phyloP scores from a whole-genome alignment of 441 rosid genomes.

The Populus hybrid region DNA sequence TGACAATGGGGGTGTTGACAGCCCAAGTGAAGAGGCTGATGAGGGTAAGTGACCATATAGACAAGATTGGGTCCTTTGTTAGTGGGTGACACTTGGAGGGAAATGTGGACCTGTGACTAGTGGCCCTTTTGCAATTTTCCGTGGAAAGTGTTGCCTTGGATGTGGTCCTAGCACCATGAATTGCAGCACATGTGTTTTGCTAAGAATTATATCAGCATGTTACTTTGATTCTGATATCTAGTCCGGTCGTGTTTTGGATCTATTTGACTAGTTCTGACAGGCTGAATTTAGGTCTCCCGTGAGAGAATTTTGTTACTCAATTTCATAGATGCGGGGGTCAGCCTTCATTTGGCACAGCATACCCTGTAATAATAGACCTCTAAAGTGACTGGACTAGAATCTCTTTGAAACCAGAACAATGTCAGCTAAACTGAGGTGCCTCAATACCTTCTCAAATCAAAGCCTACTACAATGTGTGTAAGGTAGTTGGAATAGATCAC shows the following conservation, averaged over 20 bases:
- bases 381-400: not conserved
- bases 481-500: not conserved
- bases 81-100: not conserved
- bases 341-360: not conserved
- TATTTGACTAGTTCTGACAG: not conserved
- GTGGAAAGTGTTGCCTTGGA: not conserved
- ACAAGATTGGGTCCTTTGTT: constrained; percentile 4
- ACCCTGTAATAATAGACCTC: not conserved
- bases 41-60: constrained; percentile 36
- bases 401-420: not conserved
- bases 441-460: not conserved
- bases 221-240: not conserved
- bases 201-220: not conserved
- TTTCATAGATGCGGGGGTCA: not conserved
- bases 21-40: constrained; percentile 46
- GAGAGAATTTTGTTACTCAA: not conserved
- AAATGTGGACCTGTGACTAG: not conserved
- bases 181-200: not conserved
- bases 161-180: not conserved
- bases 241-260: not conserved
- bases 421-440: not conserved
- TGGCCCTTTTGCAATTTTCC: not conserved
- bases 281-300: not conserved
- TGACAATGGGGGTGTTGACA: constrained; percentile 31
- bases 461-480: not conserved